Evolutionary conservation across 768 basidiomycete species (phyloP).

Genomic region (Tulasnella sp.): DNA sequence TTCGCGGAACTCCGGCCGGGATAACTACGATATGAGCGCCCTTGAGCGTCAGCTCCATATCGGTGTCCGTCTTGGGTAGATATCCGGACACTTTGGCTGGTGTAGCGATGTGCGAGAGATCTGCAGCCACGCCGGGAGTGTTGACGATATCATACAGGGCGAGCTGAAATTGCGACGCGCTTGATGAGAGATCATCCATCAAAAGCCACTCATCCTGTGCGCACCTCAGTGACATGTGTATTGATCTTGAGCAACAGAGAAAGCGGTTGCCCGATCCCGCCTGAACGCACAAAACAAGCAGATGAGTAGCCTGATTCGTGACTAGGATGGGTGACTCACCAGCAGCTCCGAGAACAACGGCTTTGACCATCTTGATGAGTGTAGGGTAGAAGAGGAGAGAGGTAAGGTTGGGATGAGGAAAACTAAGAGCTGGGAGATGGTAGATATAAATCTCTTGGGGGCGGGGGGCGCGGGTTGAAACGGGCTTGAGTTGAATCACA

Average conservation of each 20-base stretch:
- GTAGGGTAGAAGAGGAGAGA: background rate
- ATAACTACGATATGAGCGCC: conserved; percentile 89
- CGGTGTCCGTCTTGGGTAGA: conserved; percentile 60
- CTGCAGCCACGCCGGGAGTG: conserved; percentile 93
- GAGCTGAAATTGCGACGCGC: conserved; percentile 39
- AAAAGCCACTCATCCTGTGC: background rate
- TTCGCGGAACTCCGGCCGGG: conserved; percentile 92
- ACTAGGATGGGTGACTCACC: conserved; percentile 36
- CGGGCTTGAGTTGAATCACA: no score
- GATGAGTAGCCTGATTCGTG: background rate
- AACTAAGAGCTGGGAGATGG: no score
- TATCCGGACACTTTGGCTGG: conserved; percentile 77
- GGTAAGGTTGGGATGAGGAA: background rate
- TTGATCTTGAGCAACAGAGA: conserved; percentile 85
- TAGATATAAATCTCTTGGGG: no score
- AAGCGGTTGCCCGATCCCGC: conserved; percentile 95
- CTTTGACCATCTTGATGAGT: conserved; percentile 48
- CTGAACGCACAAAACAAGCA: conserved; percentile 29
- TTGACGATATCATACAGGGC: conserved; percentile 93
- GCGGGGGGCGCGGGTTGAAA: no score
- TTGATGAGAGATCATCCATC: background rate
- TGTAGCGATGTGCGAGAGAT: conserved; percentile 89
- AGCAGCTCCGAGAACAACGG: conserved; percentile 93
- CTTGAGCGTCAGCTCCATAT: conserved; percentile 68
- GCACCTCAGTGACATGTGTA: conserved; percentile 66